A percentile compares a stretch with the other conserved stretches of the same genome.
Conservation (phyloP, 2,329 filamentous ascomycete species). For the Alternaria metachromatica region DNA sequence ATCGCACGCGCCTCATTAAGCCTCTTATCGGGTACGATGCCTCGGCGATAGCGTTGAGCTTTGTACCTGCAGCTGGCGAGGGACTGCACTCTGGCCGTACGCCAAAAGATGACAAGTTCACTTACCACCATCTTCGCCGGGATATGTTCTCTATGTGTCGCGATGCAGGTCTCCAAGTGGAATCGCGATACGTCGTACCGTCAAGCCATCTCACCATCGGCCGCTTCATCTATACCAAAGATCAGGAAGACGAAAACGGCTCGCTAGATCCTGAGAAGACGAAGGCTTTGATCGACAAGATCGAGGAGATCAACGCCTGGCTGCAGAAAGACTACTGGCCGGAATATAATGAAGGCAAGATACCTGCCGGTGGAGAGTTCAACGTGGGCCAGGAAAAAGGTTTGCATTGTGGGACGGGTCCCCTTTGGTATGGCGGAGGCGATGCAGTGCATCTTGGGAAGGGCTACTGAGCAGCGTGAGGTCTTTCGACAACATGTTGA, state of each 20-base stretch:
- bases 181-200: conserved; percentile 83
- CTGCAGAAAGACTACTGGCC: conserved; percentile 76
- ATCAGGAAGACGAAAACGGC: conserved; percentile 54
- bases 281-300: conserved; percentile 67
- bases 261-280: conserved; percentile 63
- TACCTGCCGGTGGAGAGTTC: conserved; percentile 72
- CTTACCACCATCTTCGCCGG: conserved; percentile 87
- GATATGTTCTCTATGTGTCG: conserved; percentile 73
- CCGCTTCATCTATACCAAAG: conserved; percentile 73
- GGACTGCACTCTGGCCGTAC: conserved; percentile 41
- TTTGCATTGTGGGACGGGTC: conserved; percentile 75
- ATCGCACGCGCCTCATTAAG: conserved; percentile 78
- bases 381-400: conserved; percentile 85
- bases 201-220: conserved; percentile 89
- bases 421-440: conserved; percentile 78
- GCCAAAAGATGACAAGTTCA: conserved; percentile 69
- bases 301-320: conserved; percentile 81
- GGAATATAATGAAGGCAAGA: conserved; percentile 46
- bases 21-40: conserved; percentile 85
- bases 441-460: conserved; percentile 66
- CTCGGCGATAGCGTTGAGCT: conserved; percentile 84
- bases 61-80: conserved; percentile 79
- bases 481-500: not conserved
- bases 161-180: conserved; percentile 70
- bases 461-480: conserved; percentile 49